Conservation (phyloP, 768 basidiomycete genomes). For the Serendipita sp. region DNA sequence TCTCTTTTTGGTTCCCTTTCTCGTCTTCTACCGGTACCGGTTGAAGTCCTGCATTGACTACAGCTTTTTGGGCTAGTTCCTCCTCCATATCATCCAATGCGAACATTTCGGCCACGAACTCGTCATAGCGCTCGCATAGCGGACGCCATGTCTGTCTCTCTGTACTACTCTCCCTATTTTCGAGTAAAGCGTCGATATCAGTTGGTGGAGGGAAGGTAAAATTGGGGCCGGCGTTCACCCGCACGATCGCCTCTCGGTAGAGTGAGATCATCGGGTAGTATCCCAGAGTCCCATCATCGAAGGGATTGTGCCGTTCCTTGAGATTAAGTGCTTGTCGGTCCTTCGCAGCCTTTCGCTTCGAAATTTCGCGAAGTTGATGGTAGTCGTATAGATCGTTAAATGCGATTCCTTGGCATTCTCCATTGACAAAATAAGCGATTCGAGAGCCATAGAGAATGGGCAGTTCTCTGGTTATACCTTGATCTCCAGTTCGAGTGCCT, state of each 20-base stretch:
- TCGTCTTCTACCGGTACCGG: background rate
- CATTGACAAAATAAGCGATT: constrained; percentile 86
- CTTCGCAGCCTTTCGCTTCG: constrained; percentile 45
- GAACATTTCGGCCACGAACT: constrained; percentile 75
- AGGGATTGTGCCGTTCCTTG: constrained; percentile 60
- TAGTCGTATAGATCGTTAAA: constrained; percentile 84
- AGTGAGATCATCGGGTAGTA: constrained; percentile 92
- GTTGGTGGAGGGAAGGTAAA: constrained; percentile 67
- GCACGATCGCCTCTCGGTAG: constrained; percentile 76
- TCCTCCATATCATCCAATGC: constrained; percentile 63
- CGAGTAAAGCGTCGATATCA: constrained; percentile 53
- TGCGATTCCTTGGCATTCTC: constrained; percentile 64
- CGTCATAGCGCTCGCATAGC: constrained; percentile 64
- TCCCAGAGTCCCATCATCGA: constrained; percentile 87
- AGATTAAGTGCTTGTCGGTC: constrained; percentile 45
- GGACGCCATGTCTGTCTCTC: constrained; percentile 49
- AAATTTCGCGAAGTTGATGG: constrained; percentile 54
- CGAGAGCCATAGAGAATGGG: constrained; percentile 53
- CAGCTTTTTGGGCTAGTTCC: constrained; percentile 30
- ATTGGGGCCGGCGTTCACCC: constrained; percentile 75
- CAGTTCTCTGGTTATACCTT: constrained; percentile 37
- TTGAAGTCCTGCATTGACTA: constrained; percentile 8
- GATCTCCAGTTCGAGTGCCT: constrained; percentile 7
- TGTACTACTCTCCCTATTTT: constrained; percentile 15
- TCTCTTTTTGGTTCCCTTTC: constrained; percentile 4